Conservation (phyloP, 31 red algal species). For the Odonthalia washingtoniensis region DNA sequence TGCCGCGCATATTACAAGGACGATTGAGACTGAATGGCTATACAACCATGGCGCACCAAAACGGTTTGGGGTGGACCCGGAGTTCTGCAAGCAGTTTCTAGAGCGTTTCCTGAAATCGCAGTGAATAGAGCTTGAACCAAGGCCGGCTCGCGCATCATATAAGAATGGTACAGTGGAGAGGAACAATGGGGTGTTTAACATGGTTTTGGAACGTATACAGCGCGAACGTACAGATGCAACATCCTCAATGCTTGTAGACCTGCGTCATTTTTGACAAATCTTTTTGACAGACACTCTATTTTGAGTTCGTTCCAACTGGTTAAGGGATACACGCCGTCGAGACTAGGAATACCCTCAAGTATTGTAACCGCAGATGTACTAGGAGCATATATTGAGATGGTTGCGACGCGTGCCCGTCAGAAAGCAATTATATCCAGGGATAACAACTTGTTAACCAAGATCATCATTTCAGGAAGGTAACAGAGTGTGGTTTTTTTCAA, state of each 20-base stretch:
- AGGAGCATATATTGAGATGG: slow-evolving; percentile 13
- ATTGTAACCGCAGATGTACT: not conserved
- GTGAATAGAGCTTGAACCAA: not conserved
- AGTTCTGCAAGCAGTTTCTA: slow-evolving; percentile 4
- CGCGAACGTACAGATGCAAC: not conserved
- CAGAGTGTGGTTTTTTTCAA: slow-evolving; percentile 11
- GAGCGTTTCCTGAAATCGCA: slow-evolving; percentile 9
- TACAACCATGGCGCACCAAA: slow-evolving; percentile 11
- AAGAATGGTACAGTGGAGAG: slow-evolving; percentile 30
- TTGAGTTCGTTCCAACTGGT: slow-evolving; percentile 35
- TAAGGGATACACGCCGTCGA: slow-evolving; percentile 28
- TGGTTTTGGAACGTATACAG: not conserved
- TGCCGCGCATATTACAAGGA: not conserved
- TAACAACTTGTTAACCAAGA: not conserved
- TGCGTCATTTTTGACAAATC: slow-evolving; percentile 10
- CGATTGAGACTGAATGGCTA: slow-evolving; percentile 30
- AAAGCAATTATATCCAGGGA: not conserved
- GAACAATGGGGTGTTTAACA: slow-evolving; percentile 18
- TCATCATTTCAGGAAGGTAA: not conserved
- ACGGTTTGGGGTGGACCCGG: slow-evolving; percentile 30
- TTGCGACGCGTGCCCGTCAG: slow-evolving; percentile 23
- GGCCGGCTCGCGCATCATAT: slow-evolving; percentile 7
- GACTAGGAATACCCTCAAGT: not conserved
- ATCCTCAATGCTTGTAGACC: not conserved
- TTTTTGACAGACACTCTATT: slow-evolving; percentile 3